A percentile compares a stretch with the other conserved stretches of the same genome.
Evolutionary conservation across 2,329 filamentous ascomycete species (phyloP).

Genomic region (Claviceps cyperi): DNA sequence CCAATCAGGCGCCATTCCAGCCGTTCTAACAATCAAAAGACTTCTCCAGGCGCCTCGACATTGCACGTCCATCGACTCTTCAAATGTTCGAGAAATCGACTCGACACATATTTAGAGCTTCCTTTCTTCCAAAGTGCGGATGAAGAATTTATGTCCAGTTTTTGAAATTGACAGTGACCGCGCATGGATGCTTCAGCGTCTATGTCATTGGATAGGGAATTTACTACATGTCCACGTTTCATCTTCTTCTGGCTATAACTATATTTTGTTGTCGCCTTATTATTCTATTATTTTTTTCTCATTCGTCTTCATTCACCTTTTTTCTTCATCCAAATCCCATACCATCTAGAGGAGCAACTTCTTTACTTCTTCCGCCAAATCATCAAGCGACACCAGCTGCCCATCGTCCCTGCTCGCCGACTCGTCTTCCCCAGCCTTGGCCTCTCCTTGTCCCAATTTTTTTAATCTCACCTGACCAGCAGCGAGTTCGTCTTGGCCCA

Average conservation of each 20-base stretch:
- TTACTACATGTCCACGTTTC: no score
- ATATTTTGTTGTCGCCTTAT: background rate
- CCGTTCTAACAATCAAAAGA: background rate
- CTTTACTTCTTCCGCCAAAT: slow-evolving; percentile 51
- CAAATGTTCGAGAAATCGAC: background rate
- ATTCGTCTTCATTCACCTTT: background rate
- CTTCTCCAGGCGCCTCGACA: background rate
- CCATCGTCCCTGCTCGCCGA: slow-evolving; percentile 78
- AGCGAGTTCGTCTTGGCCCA: slow-evolving; percentile 81
- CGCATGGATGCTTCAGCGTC: background rate
- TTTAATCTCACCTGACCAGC: slow-evolving; percentile 79
- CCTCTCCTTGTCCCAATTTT: slow-evolving; percentile 57
- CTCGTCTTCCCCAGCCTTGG: slow-evolving; percentile 58
- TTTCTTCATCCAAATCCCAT: background rate
- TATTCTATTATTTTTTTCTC: background rate
- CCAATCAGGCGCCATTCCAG: slow-evolving; percentile 13
- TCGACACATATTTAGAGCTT: no score
- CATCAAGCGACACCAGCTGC: slow-evolving; percentile 50
- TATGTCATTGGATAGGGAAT: background rate
- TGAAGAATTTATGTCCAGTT: background rate
- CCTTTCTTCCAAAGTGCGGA: background rate
- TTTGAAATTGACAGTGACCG: background rate
- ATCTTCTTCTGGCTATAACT: no score
- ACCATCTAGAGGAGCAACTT: slow-evolving; percentile 9
- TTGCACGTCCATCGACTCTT: background rate